phyloP scores from a whole-genome alignment of 2,329 filamentous ascomycete species.

The Penicillium palitans region DNA sequence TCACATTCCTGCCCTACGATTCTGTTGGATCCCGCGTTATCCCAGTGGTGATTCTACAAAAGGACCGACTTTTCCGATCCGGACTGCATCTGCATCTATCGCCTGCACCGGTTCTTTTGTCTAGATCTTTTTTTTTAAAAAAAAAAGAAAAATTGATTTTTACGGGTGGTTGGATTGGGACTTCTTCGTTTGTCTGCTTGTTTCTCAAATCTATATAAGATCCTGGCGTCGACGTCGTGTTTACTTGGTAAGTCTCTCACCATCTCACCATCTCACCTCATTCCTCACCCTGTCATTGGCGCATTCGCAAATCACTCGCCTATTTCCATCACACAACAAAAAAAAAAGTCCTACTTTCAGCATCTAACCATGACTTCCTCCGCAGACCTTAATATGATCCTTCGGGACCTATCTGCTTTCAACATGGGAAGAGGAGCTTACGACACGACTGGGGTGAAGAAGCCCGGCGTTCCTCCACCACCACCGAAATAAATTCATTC shows the following conservation, averaged over 20 bases:
- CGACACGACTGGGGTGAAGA: conserved; percentile 54
- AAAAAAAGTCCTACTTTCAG: background rate
- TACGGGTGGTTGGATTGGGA: conserved; percentile 27
- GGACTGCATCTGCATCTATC: conserved; percentile 35
- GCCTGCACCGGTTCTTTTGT: conserved; percentile 29
- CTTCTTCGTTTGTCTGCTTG: conserved; percentile 22
- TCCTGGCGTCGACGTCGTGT: conserved; percentile 22
- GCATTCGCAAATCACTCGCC: background rate
- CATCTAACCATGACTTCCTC: conserved; percentile 34
- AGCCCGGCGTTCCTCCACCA: conserved; percentile 48
- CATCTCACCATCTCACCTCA: conserved; percentile 20
- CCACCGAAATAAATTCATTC: conserved; percentile 38
- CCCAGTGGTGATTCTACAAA: conserved; percentile 35
- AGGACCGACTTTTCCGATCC: conserved; percentile 40
- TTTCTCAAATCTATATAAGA: conserved; percentile 25
- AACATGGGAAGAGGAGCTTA: conserved; percentile 56
- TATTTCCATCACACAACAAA: background rate
- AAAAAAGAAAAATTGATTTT: conserved; percentile 6
- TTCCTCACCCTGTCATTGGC: conserved; percentile 15
- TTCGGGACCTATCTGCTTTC: conserved; percentile 42
- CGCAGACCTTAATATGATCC: conserved; percentile 43
- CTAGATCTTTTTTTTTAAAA: conserved; percentile 22
- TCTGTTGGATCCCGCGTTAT: conserved; percentile 27
- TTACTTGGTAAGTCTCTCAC: conserved; percentile 23
- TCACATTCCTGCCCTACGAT: conserved; percentile 38